Evolutionary conservation across 495 filamentous ascomycete genomes (phyloP), one percentile per base, ranked within the genome.

Genomic region (Penicillium cinerascens): DNA sequence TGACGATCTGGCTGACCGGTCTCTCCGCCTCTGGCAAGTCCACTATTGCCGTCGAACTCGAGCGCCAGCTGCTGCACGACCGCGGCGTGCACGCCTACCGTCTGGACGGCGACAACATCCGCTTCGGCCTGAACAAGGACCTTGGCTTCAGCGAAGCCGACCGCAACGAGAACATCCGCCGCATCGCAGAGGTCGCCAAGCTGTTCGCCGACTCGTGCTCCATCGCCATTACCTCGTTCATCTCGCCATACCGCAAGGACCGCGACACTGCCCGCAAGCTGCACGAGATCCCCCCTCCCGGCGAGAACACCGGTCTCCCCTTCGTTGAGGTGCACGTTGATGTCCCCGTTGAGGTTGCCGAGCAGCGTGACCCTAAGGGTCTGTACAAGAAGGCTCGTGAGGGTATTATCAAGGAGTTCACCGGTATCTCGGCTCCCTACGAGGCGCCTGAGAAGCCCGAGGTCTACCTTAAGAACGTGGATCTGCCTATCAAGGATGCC

Each of bases 1-100:
- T 93, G 69, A 98, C 93, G 41, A 85, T 98, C 68, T 98, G 93
- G 93, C 88, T 98, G 70, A 98, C 93, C 6, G 93, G 93, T 22
- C 86, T 98, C 40, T 92, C 87, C 17, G 93, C 92, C 48, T 95
- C 89, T 3, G 93, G 93, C 59, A 98, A 98, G 74, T 95, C 91
- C 40, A 98, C 93, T 16, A 86, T 97, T 26, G 93, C 93, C 50
- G 93, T 89, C 16, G 93, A 93, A 17, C 88, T 97, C 16, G 93
- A 98, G 76, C 91, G 95, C 72, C 88, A 95, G 68, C 85, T 98
- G 15, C 84, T 98, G 44, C 66, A 56, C 44, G 59, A 70, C 56
- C 90, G 93, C 64, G 85, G 85, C 15, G 70, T 95, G 13, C 77
- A 86, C 52, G 88, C 91, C 48, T 98, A 98, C 78, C 84, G 95